Base-by-base conservation (phyloP, 208 protist species). In the Wallacemonas sp. region DNA sequence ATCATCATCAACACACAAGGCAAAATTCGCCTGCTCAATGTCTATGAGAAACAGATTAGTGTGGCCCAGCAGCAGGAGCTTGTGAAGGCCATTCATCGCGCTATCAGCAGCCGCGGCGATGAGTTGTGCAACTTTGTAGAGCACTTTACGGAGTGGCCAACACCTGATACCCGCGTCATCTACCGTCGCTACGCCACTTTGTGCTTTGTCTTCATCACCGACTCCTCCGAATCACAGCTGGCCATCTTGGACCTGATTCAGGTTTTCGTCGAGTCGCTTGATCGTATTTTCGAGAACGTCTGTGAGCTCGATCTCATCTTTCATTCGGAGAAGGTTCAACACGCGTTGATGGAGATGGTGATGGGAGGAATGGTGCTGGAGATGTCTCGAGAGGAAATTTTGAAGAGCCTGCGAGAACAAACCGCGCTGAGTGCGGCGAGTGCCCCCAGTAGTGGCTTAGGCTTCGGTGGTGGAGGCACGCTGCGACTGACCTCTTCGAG, bases 261-360 rank as follows among this genome's bases (percentile, higher is more conserved):
- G 68, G 95, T 99, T 15, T 99, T 99, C 66, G 97, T 99, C 19
- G 98, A 99, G 70, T 78, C 86, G 2, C 88, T 99, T 41, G 98
- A 99, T 77, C 93, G 96, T 51, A 88, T 82, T 60, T 99, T 99
- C 81, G 96, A 99, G 74, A 99, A 98, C 66, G 98, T 99, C 27
- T 99, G 98, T 68, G 98, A 99, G 77, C 79, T 99, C 1, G 97
- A 99, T 77, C 64, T 99, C n/a, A 99, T 99, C 66, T 99, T 99
- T 70, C 96, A 99, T 74, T 92, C 89, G 2, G 98, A 99, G 71
- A 99, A 98, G 85, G 96, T 98, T 38, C 96, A 98, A 61, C 89
- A 97, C 69, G 91, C 97, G 41, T 78, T 99, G 55, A 97, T 98
- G 84, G 97, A 99, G 84, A 96, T 99, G 65, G 75, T 99, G 12